Evolutionary conservation across 139 green algal species (phyloP), one percentile per base, ranked within the genome.

Genomic region (Chlamydomonas sp.): DNA sequence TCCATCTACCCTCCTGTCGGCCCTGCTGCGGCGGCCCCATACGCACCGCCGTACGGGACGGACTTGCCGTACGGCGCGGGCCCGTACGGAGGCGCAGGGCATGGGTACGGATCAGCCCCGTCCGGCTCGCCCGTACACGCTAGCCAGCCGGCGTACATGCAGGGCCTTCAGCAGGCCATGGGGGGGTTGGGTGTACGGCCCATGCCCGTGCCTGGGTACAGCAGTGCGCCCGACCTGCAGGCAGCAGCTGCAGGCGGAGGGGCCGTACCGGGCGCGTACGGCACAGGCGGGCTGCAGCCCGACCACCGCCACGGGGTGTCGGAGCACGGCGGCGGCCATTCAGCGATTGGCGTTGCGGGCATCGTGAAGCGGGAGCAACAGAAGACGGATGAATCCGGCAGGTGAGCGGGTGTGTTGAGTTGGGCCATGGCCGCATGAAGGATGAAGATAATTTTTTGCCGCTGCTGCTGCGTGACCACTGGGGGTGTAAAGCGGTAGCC

Each of bases 321-420:
- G 12, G 10, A 71, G 12, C 66, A 10, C 66, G 66, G 10, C 12
- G 66, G 10, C 12, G 66, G 10, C 66, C 9, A 14, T 14, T 71
- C 66, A 14, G 10, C 84, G 16, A 89, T 94, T 15, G 92, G 92
- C 66, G 88, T 94, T 0, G 88, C 88, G 4, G 92, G 92, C 14
- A 91, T 94, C 57, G 73, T 95, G 69, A 74, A 80, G 63, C 80
- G 89, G 0, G 89, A 95, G 86, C 76, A 87, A 61, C 73, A 85
- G 61, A 91, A 92, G 85, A 84, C 79, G n/a, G 87, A 20, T 8
- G 63, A 89, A 77, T 85, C 89, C 8, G 80, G 84, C 5, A 79
- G 86, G 86, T 90, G 79, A 15, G 85, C 2, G 61, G 3, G 60
- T 18, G 20, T 60, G 72, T 16, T 10, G 72, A 12, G 72, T 31